Evolutionary conservation across 2,329 filamentous ascomycete genomes (phyloP), one percentile per base, ranked within the genome.

Genomic region (Diaporthe sp.): DNA sequence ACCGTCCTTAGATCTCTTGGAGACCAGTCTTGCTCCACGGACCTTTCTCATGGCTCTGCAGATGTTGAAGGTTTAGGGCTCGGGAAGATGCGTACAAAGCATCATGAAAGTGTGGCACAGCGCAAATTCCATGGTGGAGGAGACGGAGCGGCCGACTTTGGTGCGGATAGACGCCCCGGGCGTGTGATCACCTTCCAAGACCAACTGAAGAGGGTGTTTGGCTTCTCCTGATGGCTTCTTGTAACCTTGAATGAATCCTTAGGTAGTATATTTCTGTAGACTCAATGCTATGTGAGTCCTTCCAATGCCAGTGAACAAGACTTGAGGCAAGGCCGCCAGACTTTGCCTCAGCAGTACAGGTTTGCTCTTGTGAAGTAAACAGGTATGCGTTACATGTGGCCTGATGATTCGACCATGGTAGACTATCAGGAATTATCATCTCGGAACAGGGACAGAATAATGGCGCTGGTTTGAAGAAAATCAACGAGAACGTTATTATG

Each of bases 171-270:
- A 20, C n/a, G 58, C 8, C 44, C 57, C 4, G 47, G 58, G 13
- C 47, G 22, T 57, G 71, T 25, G 37, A 44, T 68, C 9, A 71
- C 63, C 25, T 75, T 77, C 31, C 76, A 75, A 39, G 61, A 75
- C 28, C 73, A 77, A 34, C 12, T 77, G 39, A 77, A 75, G 63
- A 75, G 55, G 65, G 73, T 75, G 20, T 71, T 77, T 49, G 76
- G 73, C 17, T 75, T 77, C 49, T 71, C 25, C 3, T 75, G 25
- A 71, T 44, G 34, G 49, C 9, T 12, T 31, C 37, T 31, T 42
- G 15, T 55, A 20, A 15, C 6, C 34, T 73, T 63, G 34, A 8
- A 20, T 13, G 7, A 51, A 53, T 39, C 2, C 51, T 17, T 44
- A 53, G 1, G 12, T n/a, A 70, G 34, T 28, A 61, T 37, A 6